Percentiles rank a stretch among this genome's conserved stretches.
These are phyloP conservation scores for Rhizopogon vinicolor DNA, from an alignment of 768 basidiomycete species.

Conservation along the genomic window DNA sequence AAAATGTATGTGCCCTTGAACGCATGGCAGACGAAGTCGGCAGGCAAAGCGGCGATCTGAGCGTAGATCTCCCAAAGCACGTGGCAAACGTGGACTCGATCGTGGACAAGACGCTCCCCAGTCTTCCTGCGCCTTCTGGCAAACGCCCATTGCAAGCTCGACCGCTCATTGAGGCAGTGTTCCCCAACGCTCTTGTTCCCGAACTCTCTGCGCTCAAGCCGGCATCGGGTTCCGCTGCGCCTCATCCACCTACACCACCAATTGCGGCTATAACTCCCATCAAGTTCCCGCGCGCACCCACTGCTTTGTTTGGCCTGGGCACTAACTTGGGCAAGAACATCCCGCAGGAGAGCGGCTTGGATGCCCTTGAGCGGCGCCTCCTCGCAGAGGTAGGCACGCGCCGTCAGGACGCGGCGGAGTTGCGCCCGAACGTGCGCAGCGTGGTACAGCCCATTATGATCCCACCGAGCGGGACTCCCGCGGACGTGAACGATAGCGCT, in stretches of 20 bases:
- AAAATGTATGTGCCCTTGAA: slow-evolving; percentile 64
- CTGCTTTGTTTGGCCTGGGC: slow-evolving; percentile 20
- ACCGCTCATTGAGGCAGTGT: slow-evolving; percentile 28
- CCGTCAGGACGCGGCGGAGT: slow-evolving; percentile 24
- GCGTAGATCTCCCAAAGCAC: slow-evolving; percentile 18
- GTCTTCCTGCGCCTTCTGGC: slow-evolving; percentile 48
- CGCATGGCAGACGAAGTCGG: slow-evolving; percentile 63
- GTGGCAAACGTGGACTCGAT: slow-evolving; percentile 17
- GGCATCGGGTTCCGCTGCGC: slow-evolving; percentile 2
- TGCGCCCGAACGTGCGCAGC: slow-evolving; percentile 31
- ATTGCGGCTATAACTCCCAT: slow-evolving; percentile 37
- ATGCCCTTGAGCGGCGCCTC: slow-evolving; percentile 66
- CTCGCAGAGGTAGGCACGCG: slow-evolving; percentile 72
- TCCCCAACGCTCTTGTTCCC: slow-evolving; percentile 13
- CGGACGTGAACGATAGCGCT: slow-evolving; percentile 37
- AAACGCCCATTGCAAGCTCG: slow-evolving; percentile 22
- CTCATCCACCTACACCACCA: slow-evolving; percentile 48
- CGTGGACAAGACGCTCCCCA: slow-evolving; percentile 57
- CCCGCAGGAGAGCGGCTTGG: slow-evolving; percentile 52
- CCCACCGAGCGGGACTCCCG: slow-evolving; percentile 25
- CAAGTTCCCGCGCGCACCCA: slow-evolving; percentile 30
- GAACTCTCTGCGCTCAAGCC: slow-evolving; percentile 8
- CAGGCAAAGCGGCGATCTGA: slow-evolving; percentile 21
- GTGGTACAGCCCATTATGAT: slow-evolving; percentile 36
- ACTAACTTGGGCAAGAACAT: slow-evolving; percentile 16